These are phyloP conservation scores for Cercophora samala DNA, from an alignment of 495 filamentous ascomycete genomes.

Conservation along the genomic window DNA sequence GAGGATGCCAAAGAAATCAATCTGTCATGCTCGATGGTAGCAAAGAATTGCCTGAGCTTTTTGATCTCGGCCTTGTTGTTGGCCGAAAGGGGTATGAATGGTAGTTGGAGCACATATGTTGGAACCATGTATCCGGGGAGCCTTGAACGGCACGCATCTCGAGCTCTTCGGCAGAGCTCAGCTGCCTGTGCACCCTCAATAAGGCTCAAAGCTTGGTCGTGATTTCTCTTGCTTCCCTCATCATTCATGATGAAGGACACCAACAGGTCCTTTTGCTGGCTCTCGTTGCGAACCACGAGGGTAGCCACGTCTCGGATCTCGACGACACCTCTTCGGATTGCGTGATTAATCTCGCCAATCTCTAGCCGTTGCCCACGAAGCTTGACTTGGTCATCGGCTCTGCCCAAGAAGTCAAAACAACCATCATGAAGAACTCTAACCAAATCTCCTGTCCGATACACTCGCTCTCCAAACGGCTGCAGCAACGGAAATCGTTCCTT, in stretches of 20 bases:
- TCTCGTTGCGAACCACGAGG: slow-evolving; percentile 53
- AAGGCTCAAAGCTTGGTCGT: slow-evolving; percentile 27
- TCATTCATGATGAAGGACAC: slow-evolving; percentile 61
- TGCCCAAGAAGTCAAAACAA: slow-evolving; percentile 69
- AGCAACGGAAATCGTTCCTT: slow-evolving; percentile 60
- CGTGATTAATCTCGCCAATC: slow-evolving; percentile 70
- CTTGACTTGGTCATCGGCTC: slow-evolving; percentile 78
- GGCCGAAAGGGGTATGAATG: slow-evolving; percentile 60
- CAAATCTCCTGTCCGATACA: slow-evolving; percentile 79
- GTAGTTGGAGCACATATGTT: slow-evolving; percentile 64
- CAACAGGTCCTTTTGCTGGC: slow-evolving; percentile 65
- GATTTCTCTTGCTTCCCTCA: slow-evolving; percentile 4
- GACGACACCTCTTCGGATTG: slow-evolving; percentile 50
- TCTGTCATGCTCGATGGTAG: slow-evolving; percentile 56
- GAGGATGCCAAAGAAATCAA: slow-evolving; percentile 29
- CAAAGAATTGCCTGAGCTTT: slow-evolving; percentile 56
- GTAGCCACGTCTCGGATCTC: slow-evolving; percentile 59
- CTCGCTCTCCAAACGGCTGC: slow-evolving; percentile 44
- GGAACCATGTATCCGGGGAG: slow-evolving; percentile 77
- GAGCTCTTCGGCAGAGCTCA: slow-evolving; percentile 33
- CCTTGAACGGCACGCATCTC: slow-evolving; percentile 53
- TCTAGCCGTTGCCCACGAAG: slow-evolving; percentile 75
- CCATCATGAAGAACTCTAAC: slow-evolving; percentile 68
- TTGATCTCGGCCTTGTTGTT: slow-evolving; percentile 77
- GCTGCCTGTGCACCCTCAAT: slow-evolving; percentile 26